Evolutionary conservation across 108 stramenopile species (phyloP).

Genomic region (Epithemia pelagica): DNA sequence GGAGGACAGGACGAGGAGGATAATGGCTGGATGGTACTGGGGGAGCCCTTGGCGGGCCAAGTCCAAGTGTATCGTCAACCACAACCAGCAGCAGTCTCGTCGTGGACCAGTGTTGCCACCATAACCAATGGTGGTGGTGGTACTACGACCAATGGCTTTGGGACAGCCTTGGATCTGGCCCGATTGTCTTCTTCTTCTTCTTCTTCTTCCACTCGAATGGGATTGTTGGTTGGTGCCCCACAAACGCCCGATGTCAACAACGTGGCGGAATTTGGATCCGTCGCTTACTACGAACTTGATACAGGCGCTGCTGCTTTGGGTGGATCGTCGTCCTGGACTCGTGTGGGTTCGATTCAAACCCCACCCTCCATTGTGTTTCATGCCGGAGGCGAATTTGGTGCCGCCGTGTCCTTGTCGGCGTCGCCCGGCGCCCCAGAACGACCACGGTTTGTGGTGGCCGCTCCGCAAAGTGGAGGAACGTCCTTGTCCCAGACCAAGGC

Average conservation of each 20-base stretch:
- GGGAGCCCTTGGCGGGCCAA: neutral
- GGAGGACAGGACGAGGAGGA: too few species aligned
- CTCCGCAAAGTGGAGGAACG: neutral
- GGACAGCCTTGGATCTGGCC: too few species aligned
- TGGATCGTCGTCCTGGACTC: slow-evolving; percentile 1
- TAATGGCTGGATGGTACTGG: neutral
- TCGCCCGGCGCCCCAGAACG: too few species aligned
- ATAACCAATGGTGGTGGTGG: too few species aligned
- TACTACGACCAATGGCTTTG: too few species aligned
- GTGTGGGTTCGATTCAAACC: neutral
- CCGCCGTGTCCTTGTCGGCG: neutral
- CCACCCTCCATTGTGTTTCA: neutral
- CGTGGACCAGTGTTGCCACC: too few species aligned
- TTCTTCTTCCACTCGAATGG: too few species aligned
- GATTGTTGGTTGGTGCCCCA: neutral
- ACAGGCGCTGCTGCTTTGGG: neutral
- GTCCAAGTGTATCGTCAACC: neutral
- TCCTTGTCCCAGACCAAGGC: neutral
- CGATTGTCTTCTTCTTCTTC: too few species aligned
- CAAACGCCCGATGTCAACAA: neutral
- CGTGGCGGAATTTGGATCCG: neutral
- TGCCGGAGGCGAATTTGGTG: neutral
- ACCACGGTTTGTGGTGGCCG: neutral
- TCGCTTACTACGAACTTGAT: neutral
- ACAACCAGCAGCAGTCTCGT: too few species aligned